Evolutionary conservation across 2,329 filamentous ascomycete species (phyloP).

Genomic region (Penicillium sclerotiorum): DNA sequence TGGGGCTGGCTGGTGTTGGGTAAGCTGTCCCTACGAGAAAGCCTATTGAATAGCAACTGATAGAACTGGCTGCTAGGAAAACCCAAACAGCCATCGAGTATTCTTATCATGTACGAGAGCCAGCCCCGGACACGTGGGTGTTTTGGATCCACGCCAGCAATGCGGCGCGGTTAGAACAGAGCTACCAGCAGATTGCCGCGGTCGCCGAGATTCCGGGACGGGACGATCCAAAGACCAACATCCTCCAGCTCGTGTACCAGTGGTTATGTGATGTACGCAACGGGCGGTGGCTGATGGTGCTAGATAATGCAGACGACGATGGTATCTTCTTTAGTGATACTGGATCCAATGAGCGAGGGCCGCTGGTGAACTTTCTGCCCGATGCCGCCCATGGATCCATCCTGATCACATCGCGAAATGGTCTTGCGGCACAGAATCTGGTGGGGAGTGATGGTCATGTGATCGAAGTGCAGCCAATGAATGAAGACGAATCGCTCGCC

Average conservation of each 20-base stretch:
- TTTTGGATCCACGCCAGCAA: constrained; percentile 44
- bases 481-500: constrained; percentile 14
- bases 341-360: constrained; percentile 13
- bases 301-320: constrained; percentile 7
- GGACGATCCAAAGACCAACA: constrained; percentile 34
- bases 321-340: constrained; percentile 13
- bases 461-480: constrained; percentile 13
- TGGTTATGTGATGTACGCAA: constrained; percentile 23
- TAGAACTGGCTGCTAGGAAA: constrained; percentile 27
- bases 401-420: constrained; percentile 25
- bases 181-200: constrained; percentile 37
- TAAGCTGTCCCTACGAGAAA: constrained; percentile 10
- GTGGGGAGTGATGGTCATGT: constrained; percentile 9
- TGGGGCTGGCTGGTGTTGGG: constrained; percentile 14
- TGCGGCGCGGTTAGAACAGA: constrained; percentile 36
- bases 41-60: constrained; percentile 6
- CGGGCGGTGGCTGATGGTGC: constrained; percentile 1
- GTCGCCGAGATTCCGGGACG: constrained; percentile 31
- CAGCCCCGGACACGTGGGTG: constrained; percentile 30
- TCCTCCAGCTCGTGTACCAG: constrained; percentile 32
- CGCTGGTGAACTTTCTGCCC: constrained; percentile 20
- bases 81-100: constrained; percentile 43
- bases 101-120: constrained; percentile 30
- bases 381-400: constrained; percentile 17
- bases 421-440: constrained; percentile 13